These are phyloP conservation scores for Fraxinus excelsior DNA, from an alignment of 257 asterid genomes.

Conservation along the genomic window DNA sequence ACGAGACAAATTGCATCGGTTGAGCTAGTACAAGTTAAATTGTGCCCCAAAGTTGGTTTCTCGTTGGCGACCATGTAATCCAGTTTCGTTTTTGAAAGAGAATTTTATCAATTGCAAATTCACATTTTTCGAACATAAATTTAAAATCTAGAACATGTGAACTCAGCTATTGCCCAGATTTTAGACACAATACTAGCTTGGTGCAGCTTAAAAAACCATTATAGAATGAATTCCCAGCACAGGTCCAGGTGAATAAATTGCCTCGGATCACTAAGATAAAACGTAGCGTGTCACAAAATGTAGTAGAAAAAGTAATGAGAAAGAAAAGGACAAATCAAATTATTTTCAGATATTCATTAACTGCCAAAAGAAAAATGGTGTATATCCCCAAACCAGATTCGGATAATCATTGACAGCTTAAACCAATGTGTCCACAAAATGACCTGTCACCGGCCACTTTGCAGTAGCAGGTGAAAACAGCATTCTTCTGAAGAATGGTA, in stretches of 20 bases:
- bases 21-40: too few relatives aligned
- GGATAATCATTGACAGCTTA: background rate
- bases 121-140: too few relatives aligned
- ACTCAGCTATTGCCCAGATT: background rate
- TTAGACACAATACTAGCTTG: background rate
- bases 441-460: background rate
- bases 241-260: background rate
- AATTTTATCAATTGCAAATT: too few relatives aligned
- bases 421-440: background rate
- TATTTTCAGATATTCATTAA: background rate
- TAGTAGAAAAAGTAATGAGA: too few relatives aligned
- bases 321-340: background rate
- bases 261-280: background rate
- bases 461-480: background rate
- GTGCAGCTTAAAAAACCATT: background rate
- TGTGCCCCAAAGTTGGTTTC: too few relatives aligned
- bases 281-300: background rate
- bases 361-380: background rate
- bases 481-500: constrained; percentile 1
- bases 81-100: too few relatives aligned
- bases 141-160: too few relatives aligned
- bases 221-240: background rate
- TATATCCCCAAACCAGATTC: background rate
- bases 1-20: too few relatives aligned
- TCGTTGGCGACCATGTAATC: too few relatives aligned